A percentile compares a stretch with the other conserved stretches of the same genome.
Evolutionary conservation across 106 monocot genomes (phyloP).

Genomic region (Apostasia shenzhenica): DNA sequence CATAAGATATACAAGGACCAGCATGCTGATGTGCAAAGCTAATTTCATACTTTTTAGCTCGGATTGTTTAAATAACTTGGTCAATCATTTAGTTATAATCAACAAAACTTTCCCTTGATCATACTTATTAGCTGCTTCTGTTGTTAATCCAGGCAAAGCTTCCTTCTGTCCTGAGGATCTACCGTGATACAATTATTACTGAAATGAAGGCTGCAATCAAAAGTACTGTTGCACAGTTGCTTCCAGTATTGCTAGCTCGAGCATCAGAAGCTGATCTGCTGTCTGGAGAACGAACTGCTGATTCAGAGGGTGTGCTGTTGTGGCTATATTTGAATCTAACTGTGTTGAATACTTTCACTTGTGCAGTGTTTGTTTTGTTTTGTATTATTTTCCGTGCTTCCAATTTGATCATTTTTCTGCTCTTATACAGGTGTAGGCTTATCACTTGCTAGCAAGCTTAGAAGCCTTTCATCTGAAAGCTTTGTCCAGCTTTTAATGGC

Average conservation of each 20-base stretch:
- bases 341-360: neutral
- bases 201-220: slow-evolving; percentile 94
- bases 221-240: slow-evolving; percentile 86
- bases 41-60: no score
- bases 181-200: slow-evolving; percentile 85
- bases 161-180: slow-evolving; percentile 80
- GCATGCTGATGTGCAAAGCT: no score
- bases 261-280: slow-evolving; percentile 47
- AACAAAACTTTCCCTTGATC: neutral
- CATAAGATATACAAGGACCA: no score
- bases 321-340: neutral
- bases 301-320: slow-evolving; percentile 62
- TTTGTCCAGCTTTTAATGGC: slow-evolving; percentile 92
- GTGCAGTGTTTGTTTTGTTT: neutral
- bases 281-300: slow-evolving; percentile 49
- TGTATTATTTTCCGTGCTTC: neutral
- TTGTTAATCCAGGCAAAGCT: slow-evolving; percentile 56
- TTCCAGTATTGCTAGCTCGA: slow-evolving; percentile 64
- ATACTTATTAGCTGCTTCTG: neutral
- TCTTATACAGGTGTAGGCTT: slow-evolving; percentile 58
- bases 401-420: neutral
- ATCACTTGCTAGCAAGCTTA: slow-evolving; percentile 84
- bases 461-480: slow-evolving; percentile 80
- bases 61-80: neutral
- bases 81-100: neutral